Percentiles rank a stretch among this genome's conserved stretches.
Evolutionary conservation across 768 basidiomycete genomes (phyloP).

Genomic region (Calvatia gigantea): DNA sequence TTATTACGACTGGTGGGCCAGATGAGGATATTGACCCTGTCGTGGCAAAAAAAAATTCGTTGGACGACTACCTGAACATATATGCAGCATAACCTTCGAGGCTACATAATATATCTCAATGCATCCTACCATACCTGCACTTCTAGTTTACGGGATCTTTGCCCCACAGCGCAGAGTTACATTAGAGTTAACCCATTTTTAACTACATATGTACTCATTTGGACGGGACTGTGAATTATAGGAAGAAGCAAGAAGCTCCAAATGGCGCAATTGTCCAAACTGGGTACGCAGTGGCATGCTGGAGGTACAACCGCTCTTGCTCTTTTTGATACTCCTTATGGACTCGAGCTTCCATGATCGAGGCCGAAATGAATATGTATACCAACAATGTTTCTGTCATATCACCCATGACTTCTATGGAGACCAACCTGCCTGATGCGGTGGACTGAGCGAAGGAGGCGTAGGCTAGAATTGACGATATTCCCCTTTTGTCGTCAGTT

Average conservation of each 20-base stretch:
- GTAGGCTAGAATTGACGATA: neutral
- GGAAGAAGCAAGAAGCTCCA: neutral
- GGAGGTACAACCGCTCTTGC: neutral
- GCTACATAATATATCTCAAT: neutral
- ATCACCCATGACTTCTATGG: neutral
- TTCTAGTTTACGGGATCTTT: neutral
- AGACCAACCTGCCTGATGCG: neutral
- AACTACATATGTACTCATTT: no score
- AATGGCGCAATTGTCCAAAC: neutral
- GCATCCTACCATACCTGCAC: neutral
- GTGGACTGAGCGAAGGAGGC: neutral
- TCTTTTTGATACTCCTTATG: neutral
- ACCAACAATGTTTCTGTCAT: neutral
- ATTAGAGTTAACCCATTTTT: no score
- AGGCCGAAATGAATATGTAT: neutral
- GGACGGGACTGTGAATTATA: neutral
- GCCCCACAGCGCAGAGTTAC: neutral
- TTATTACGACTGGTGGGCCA: conserved; percentile 9
- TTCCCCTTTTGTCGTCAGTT: neutral
- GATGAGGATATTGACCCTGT: conserved; percentile 10
- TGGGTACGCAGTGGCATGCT: neutral
- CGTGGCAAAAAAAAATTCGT: neutral
- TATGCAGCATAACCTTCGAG: neutral
- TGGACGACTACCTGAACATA: conserved; percentile 12
- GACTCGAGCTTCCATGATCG: neutral